phyloP scores from a whole-genome alignment of 257 asterid species.

The Nicotiana noctiflora region DNA sequence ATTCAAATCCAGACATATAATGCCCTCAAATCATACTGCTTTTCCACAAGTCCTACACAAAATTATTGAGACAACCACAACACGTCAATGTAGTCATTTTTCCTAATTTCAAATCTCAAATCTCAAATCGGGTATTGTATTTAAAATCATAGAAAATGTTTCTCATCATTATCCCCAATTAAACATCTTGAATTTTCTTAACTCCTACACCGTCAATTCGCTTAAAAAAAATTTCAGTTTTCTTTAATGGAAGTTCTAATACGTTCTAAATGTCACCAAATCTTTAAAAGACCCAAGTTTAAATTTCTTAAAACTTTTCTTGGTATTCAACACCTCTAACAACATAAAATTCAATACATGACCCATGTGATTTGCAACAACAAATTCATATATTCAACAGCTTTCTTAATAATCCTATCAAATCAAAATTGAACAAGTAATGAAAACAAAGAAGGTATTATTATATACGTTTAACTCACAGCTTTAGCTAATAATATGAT shows the following conservation, averaged over 20 bases:
- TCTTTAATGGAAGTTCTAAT: background rate
- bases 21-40: conserved; percentile 16
- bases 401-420: background rate
- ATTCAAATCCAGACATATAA: conserved; percentile 17
- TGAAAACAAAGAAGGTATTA: background rate
- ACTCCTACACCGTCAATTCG: background rate
- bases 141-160: background rate
- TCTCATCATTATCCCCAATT: background rate
- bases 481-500: background rate
- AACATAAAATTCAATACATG: background rate
- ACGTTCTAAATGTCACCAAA: too few relatives aligned
- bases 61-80: conserved; percentile 4
- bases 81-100: background rate
- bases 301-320: background rate
- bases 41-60: conserved; percentile 7
- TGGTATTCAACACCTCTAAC: background rate
- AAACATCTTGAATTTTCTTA: background rate
- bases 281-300: background rate
- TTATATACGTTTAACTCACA: background rate
- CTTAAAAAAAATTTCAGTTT: background rate
- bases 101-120: background rate
- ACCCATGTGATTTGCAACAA: background rate
- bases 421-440: background rate
- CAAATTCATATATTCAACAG: background rate
- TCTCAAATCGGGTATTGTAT: background rate